Evolutionary conservation across 192 early-diverging fungal genomes (phyloP).

Genomic region (Helicostylum pulchrum): DNA sequence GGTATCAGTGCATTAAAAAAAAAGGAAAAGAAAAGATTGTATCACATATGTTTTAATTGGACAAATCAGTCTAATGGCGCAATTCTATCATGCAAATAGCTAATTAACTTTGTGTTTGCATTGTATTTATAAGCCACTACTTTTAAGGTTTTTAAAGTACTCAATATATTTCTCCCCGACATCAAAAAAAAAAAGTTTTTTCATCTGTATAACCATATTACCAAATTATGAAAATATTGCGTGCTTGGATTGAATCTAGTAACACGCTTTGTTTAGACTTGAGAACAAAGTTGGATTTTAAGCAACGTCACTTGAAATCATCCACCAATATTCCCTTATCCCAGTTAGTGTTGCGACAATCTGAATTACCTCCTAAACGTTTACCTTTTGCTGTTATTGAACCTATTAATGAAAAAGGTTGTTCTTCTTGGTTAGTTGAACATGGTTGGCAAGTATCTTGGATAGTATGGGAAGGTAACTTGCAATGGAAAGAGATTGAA

Average conservation of each 20-base stretch:
- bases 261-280: conserved; percentile 34
- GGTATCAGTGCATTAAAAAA: not conserved
- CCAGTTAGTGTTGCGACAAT: conserved; percentile 22
- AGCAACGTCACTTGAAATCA: conserved; percentile 20
- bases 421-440: conserved; percentile 22
- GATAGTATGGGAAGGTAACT: conserved; percentile 25
- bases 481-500: conserved; percentile 11
- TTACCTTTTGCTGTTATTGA: conserved; percentile 39
- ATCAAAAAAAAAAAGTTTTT: no score
- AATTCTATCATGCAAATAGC: conserved; percentile 11
- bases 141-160: no score
- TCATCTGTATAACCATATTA: no score
- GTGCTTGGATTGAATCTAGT: conserved; percentile 20
- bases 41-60: conserved; percentile 10
- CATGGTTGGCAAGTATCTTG: conserved; percentile 35
- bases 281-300: conserved; percentile 18
- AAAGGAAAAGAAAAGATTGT: not conserved
- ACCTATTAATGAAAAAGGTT: conserved; percentile 6
- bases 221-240: not conserved
- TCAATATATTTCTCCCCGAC: no score
- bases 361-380: conserved; percentile 39
- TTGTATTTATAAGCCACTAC: no score
- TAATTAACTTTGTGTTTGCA: not conserved
- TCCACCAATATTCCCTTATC: conserved; percentile 39
- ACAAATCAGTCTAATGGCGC: conserved; percentile 1